A percentile compares a stretch with the other conserved stretches of the same genome.
phyloP scores from a whole-genome alignment of 2,329 filamentous ascomycete genomes.

The Whalleya microplaca region DNA sequence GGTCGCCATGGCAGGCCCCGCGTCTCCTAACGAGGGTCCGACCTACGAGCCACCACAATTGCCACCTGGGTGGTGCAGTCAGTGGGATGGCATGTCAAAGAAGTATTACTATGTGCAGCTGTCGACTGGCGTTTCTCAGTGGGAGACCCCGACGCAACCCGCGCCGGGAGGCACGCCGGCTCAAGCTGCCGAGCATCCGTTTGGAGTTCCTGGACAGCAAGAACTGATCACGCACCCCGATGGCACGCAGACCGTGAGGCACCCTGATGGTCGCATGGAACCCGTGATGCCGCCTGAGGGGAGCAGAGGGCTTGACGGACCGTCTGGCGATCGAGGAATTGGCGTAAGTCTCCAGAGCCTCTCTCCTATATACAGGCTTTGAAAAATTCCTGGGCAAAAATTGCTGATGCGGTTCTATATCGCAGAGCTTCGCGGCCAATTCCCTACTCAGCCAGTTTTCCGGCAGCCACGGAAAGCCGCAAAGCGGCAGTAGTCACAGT shows the following conservation, averaged over 20 bases:
- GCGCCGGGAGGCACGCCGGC: constrained; percentile 65
- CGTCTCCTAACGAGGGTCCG: constrained; percentile 62
- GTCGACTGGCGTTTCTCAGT: constrained; percentile 72
- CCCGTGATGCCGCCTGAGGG: constrained; percentile 57
- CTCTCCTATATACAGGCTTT: constrained; percentile 3
- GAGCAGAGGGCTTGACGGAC: constrained; percentile 54
- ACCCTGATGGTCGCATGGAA: constrained; percentile 64
- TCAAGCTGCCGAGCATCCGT: constrained; percentile 62
- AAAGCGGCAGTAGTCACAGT: constrained; percentile 40
- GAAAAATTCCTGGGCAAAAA: constrained; percentile 24
- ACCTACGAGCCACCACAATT: constrained; percentile 62
- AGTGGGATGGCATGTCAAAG: constrained; percentile 67
- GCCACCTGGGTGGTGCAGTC: constrained; percentile 69
- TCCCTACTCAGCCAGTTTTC: constrained; percentile 52
- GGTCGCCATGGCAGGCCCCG: constrained; percentile 57
- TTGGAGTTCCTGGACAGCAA: constrained; percentile 55
- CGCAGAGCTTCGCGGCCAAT: constrained; percentile 64
- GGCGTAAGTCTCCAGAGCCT: constrained; percentile 56
- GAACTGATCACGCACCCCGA: constrained; percentile 66
- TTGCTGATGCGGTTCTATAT: constrained; percentile 28
- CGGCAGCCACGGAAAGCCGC: constrained; percentile 48
- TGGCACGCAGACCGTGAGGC: constrained; percentile 63
- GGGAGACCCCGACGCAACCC: constrained; percentile 71
- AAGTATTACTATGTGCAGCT: constrained; percentile 76
- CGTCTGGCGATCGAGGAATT: constrained; percentile 63